Evolutionary conservation across 495 filamentous ascomycete species (phyloP), one percentile per base, ranked within the genome.

Genomic region (Aspergillus ostianus): DNA sequence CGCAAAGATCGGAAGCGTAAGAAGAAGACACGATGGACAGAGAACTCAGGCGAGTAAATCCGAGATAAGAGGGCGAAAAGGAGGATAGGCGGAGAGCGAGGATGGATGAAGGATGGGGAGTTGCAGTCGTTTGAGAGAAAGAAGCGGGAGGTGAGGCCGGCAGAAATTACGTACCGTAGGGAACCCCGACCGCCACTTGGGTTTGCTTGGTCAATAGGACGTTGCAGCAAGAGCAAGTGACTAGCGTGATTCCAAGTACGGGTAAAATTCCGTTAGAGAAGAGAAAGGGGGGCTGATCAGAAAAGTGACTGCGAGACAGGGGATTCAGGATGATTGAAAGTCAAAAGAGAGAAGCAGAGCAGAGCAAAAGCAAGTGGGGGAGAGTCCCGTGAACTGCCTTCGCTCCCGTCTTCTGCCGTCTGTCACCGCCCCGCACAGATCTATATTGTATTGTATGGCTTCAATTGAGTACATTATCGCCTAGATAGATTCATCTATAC

Each of bases 1-100:
- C 60, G 46, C 29, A 21, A 26, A 53, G 19, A 36, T 48, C 53
- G 32, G 49, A 51, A 58, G 23, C 23, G 23, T 26, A 58, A 36
- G 32, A 56, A 53, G 12, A n/a, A 20, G 21, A 51, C 51, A 44
- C 52, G 44, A 50, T 47, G 51, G 19, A 56, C 29, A 44, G 23
- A 51, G 44, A 29, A 17, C 15, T 12, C 9, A 27, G 55, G 55
- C 8, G 18, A 51, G n/a, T 1, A 12, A 6, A 0, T 51, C 23
- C 23, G 10, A 51, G 12, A 18, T 0, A 51, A 30, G 4, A 29
- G 21, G 49, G 27, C 6, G 27, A 51, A 12, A 29, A 12, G 26
- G 27, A 51, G 15, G 19, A 30, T 7, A 36, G 36, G 15, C 5
- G 26, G 9, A n/a, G 29, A 12, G 17, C 5, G 12, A 53, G 29